These are phyloP conservation scores for Trichoderma gamsii DNA, from an alignment of 495 filamentous ascomycete species.

Conservation along the genomic window DNA sequence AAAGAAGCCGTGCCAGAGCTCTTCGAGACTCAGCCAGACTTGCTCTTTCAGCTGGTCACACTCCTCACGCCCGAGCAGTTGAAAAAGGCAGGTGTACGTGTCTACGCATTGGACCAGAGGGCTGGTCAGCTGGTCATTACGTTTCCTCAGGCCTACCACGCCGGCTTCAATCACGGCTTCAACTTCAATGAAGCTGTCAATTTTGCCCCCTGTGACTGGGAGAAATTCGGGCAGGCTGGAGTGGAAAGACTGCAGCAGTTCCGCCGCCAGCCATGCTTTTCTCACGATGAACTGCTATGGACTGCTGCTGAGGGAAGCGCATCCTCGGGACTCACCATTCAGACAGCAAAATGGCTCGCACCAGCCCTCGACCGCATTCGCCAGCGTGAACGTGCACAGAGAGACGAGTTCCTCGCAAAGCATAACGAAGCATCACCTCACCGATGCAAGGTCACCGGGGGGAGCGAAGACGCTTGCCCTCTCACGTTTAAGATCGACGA, in stretches of 20 bases:
- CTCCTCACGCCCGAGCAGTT: slow-evolving; percentile 89
- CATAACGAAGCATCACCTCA: slow-evolving; percentile 51
- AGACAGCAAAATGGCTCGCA: slow-evolving; percentile 89
- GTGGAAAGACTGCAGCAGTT: slow-evolving; percentile 83
- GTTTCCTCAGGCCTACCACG: slow-evolving; percentile 87
- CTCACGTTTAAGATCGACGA: slow-evolving; percentile 51
- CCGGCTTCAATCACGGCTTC: slow-evolving; percentile 93
- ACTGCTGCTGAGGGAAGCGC: slow-evolving; percentile 65
- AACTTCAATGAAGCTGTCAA: slow-evolving; percentile 99
- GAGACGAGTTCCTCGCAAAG: slow-evolving; percentile 58
- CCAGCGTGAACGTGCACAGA: slow-evolving; percentile 62
- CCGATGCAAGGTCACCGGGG: slow-evolving; percentile 35
- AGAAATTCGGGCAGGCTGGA: slow-evolving; percentile 81
- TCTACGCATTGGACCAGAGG: slow-evolving; percentile 88
- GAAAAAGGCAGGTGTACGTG: slow-evolving; percentile 87
- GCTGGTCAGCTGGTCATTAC: slow-evolving; percentile 96
- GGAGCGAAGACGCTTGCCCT: slow-evolving; percentile 37
- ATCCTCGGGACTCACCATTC: slow-evolving; percentile 71
- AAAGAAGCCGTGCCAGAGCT: slow-evolving; percentile 89
- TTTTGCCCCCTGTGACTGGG: slow-evolving; percentile 96
- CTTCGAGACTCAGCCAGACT: slow-evolving; percentile 93
- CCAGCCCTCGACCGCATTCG: slow-evolving; percentile 76
- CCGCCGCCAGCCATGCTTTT: slow-evolving; percentile 90
- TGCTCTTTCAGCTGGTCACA: slow-evolving; percentile 95
- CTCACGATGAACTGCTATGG: slow-evolving; percentile 91